Percentiles rank a stretch among this genome's conserved stretches.
phyloP scores from a whole-genome alignment of 1,284 basidiomycete species.

The Wallemia ichthyophaga region DNA sequence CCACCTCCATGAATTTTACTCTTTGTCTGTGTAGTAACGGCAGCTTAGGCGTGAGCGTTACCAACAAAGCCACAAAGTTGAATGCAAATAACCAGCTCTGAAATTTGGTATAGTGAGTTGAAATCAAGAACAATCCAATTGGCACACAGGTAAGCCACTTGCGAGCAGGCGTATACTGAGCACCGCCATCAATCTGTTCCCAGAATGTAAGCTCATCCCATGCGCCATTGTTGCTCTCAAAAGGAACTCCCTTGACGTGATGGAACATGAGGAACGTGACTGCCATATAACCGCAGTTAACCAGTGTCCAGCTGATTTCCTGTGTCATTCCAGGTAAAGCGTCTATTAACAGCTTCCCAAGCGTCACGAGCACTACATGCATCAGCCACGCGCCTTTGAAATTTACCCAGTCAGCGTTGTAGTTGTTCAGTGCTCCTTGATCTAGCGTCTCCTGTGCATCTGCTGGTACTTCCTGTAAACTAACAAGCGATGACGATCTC shows the following conservation, averaged over 20 bases:
- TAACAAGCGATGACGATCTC: not conserved
- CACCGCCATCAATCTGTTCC: constrained; percentile 98
- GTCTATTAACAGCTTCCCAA: constrained; percentile 76
- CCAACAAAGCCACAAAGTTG: constrained; percentile 58
- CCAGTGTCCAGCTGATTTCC: constrained; percentile 81
- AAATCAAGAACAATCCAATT: constrained; percentile 76
- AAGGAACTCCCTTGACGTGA: constrained; percentile 87
- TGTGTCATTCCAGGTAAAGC: constrained; percentile 78
- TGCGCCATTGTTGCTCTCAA: constrained; percentile 67
- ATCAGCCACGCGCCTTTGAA: constrained; percentile 86
- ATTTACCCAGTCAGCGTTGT: constrained; percentile 96
- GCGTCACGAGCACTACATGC: constrained; percentile 68
- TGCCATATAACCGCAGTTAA: constrained; percentile 69
- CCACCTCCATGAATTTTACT: constrained; percentile 27
- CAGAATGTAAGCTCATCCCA: constrained; percentile 93
- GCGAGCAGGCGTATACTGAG: constrained; percentile 91
- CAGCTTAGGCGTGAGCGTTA: constrained; percentile 73
- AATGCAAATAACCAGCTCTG: constrained; percentile 73
- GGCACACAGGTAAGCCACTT: constrained; percentile 89
- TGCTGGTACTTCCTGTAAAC: constrained; percentile 12
- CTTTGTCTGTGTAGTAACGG: constrained; percentile 48
- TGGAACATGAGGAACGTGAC: constrained; percentile 98
- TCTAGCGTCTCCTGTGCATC: constrained; percentile 49
- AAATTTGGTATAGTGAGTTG: constrained; percentile 93
- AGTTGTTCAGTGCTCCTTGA: constrained; percentile 51